Base-by-base conservation (phyloP, 1,284 basidiomycete genomes). In the Pseudozyma tsukubaensis region DNA sequence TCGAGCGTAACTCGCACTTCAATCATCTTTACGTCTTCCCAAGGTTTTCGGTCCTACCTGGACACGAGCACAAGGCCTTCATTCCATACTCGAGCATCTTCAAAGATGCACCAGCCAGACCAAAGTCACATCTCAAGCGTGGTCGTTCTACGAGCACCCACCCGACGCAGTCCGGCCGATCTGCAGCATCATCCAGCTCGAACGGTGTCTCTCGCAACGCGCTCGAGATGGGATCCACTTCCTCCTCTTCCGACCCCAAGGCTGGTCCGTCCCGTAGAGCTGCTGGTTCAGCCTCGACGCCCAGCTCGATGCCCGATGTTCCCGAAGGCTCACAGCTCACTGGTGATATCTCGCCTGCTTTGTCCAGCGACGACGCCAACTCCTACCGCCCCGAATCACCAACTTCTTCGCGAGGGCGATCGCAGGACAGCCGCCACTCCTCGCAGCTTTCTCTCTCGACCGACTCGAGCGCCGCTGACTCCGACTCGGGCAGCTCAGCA, bases 1-100 rank as follows among this genome's bases (percentile, higher is more conserved):
- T 87, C 54, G 87, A 87, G 72, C 84, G 86, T 62, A 87, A 87
- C 63, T 85, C 85, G n/a, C 86, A 87, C 62, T 87, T 87, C 67
- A 84, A 84, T 58, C 83, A 83, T 59, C 80, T 83, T 34, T 85
- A 91, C 82, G 88, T 89, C 53, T 86, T 91, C 51, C 89, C 91
- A 3, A 87, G 91, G 50, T 89, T 89, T 72, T 87, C 89, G 10
- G 88, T 91, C 13, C 86, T 91, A 9, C 87, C 89, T 7, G 88
- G 88, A 35, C 89, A 91, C 78, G 90, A 91, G 84, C 89, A 91
- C 85, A 91, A 91, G 86, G 89, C 90, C 18, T 90, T 90, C 88
- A 81, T 85, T 85, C 87, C 77, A 1, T 88, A 86, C 79, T 73
- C 80, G 14, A 78, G 73, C 69, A 92, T 95, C 90, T 94, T 92